Conservation (phyloP, 345 rosid genomes). For the Populus simonii region DNA sequence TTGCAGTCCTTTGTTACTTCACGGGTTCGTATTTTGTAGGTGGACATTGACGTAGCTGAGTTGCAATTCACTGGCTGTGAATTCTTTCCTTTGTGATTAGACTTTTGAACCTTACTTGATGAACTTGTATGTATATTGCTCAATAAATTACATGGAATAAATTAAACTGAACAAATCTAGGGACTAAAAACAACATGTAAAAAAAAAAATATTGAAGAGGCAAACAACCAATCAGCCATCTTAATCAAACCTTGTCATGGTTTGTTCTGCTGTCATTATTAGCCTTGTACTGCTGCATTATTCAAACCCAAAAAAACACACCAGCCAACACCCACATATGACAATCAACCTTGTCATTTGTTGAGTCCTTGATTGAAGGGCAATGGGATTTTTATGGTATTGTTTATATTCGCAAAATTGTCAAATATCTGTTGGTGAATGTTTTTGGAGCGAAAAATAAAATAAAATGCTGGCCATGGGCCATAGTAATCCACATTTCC, state of each 20-base stretch:
- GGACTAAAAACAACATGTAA: neutral
- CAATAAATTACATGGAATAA: too few species aligned
- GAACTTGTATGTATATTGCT: too few species aligned
- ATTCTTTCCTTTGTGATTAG: too few species aligned
- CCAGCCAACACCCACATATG: conserved; percentile 3
- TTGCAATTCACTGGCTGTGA: too few species aligned
- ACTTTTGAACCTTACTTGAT: too few species aligned
- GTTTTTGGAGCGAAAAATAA: neutral
- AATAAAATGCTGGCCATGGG: conserved; percentile 35
- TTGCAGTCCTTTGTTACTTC: too few species aligned
- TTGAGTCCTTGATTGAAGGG: conserved; percentile 22
- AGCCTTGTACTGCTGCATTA: conserved; percentile 16
- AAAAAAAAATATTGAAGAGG: neutral
- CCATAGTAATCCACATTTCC: conserved; percentile 32
- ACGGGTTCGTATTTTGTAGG: too few species aligned
- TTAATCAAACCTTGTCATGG: conserved; percentile 12
- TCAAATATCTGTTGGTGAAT: neutral
- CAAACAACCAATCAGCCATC: neutral
- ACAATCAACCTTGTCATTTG: conserved; percentile 3
- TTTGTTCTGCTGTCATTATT: conserved; percentile 24
- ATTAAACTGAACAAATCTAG: neutral
- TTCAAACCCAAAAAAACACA: neutral
- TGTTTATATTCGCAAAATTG: neutral
- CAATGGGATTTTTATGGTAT: neutral
- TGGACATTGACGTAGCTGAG: too few species aligned